These are phyloP conservation scores for Sarcodon aspratus DNA, from an alignment of 768 basidiomycete genomes.

Conservation along the genomic window DNA sequence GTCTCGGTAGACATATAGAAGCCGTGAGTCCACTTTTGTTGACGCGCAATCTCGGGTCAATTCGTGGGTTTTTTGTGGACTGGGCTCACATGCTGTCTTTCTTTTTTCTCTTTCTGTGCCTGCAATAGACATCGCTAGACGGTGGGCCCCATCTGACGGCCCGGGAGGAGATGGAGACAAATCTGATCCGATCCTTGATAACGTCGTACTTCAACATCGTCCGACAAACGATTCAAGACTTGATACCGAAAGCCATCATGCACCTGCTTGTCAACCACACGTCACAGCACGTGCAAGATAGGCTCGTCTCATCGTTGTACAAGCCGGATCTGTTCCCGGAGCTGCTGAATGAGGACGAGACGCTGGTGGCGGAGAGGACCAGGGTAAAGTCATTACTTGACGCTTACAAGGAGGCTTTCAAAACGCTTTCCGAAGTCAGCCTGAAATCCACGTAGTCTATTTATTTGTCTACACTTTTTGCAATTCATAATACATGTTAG, in stretches of 20 bases:
- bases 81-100: not conserved
- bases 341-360: constrained; percentile 90
- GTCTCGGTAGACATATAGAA: constrained; percentile 93
- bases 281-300: constrained; percentile 93
- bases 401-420: constrained; percentile 93
- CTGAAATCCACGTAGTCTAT: constrained; percentile 41
- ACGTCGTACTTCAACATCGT: constrained; percentile 94
- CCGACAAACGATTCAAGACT: constrained; percentile 92
- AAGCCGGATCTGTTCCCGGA: constrained; percentile 90
- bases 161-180: constrained; percentile 95
- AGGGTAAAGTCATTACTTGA: constrained; percentile 91
- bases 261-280: constrained; percentile 95
- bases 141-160: constrained; percentile 55
- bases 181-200: constrained; percentile 89
- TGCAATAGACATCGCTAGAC: constrained; percentile 33
- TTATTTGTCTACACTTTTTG: too few species aligned
- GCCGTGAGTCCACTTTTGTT: constrained; percentile 50
- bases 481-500: too few species aligned
- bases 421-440: constrained; percentile 73
- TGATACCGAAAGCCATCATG: constrained; percentile 98
- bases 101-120: not conserved
- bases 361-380: constrained; percentile 84
- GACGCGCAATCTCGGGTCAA: not conserved
- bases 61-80: not conserved
- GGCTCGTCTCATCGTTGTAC: constrained; percentile 89